Evolutionary conservation across 2,329 filamentous ascomycete species (phyloP).

Genomic region (Sporothrix pseudoabietina): DNA sequence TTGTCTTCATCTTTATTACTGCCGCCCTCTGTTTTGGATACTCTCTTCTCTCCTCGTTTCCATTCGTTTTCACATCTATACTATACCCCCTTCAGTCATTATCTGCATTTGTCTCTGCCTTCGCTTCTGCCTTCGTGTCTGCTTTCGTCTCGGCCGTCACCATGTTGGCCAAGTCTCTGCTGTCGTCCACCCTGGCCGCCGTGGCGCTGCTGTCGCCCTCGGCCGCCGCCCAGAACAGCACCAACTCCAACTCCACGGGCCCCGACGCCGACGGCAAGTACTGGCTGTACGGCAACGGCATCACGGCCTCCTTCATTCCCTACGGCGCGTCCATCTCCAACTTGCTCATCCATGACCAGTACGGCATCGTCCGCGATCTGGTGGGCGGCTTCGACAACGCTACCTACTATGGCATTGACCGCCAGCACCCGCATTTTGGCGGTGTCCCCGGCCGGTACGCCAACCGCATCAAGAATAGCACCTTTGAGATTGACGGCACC

Average conservation of each 20-base stretch:
- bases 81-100: background rate
- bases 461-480: slow-evolving; percentile 78
- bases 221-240: background rate
- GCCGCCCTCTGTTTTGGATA: background rate
- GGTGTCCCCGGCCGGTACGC: slow-evolving; percentile 75
- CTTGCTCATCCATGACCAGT: slow-evolving; percentile 68
- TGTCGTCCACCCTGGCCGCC: slow-evolving; percentile 1
- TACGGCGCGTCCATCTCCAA: slow-evolving; percentile 76
- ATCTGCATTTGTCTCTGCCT: too few species aligned
- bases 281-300: slow-evolving; percentile 67
- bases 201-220: slow-evolving; percentile 1
- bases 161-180: slow-evolving; percentile 21
- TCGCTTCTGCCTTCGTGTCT: background rate
- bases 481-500: slow-evolving; percentile 66
- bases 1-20: background rate
- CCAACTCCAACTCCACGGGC: slow-evolving; percentile 9
- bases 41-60: background rate
- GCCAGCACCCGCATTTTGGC: slow-evolving; percentile 70
- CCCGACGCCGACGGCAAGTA: slow-evolving; percentile 69
- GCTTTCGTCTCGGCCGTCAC: background rate
- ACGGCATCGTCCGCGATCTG: slow-evolving; percentile 69
- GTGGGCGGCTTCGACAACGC: slow-evolving; percentile 77
- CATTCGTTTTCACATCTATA: background rate
- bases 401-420: slow-evolving; percentile 66
- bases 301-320: slow-evolving; percentile 69